These are phyloP conservation scores for Trichoderma endophyticum DNA, from an alignment of 2,329 filamentous ascomycete genomes.

Conservation along the genomic window DNA sequence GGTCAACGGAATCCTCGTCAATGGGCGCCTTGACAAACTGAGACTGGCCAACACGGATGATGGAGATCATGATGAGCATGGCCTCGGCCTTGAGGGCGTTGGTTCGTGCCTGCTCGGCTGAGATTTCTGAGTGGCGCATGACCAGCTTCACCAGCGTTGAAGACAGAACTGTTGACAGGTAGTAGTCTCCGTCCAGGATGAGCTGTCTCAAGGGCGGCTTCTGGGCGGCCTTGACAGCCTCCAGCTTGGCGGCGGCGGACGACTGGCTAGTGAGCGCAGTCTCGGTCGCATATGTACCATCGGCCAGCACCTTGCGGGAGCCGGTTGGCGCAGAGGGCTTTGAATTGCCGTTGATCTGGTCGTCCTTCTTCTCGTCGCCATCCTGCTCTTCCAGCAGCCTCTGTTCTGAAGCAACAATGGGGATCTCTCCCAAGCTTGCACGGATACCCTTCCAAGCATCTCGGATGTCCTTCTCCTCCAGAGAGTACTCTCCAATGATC, in stretches of 20 bases:
- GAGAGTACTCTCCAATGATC: conserved; percentile 96
- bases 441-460: conserved; percentile 97
- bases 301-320: conserved; percentile 86
- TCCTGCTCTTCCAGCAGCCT: conserved; percentile 83
- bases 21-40: conserved; percentile 97
- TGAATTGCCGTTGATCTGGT: conserved; percentile 75
- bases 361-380: conserved; percentile 59
- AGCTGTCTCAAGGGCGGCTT: conserved; percentile 93
- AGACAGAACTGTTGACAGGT: conserved; percentile 89
- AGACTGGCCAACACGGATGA: conserved; percentile 96
- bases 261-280: conserved; percentile 93
- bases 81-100: conserved; percentile 94
- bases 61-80: conserved; percentile 99
- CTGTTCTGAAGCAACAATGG: conserved; percentile 93
- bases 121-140: conserved; percentile 95
- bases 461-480: conserved; percentile 89
- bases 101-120: conserved; percentile 77
- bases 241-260: conserved; percentile 81
- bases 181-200: conserved; percentile 96
- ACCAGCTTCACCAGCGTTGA: conserved; percentile 96
- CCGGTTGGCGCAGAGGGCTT: conserved; percentile 75
- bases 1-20: conserved; percentile 96
- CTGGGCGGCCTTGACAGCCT: conserved; percentile 94
- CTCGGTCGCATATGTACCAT: conserved; percentile 96
- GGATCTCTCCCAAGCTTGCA: conserved; percentile 91